phyloP scores from a whole-genome alignment of 2,329 filamentous ascomycete genomes.

The Penicillium sp. region DNA sequence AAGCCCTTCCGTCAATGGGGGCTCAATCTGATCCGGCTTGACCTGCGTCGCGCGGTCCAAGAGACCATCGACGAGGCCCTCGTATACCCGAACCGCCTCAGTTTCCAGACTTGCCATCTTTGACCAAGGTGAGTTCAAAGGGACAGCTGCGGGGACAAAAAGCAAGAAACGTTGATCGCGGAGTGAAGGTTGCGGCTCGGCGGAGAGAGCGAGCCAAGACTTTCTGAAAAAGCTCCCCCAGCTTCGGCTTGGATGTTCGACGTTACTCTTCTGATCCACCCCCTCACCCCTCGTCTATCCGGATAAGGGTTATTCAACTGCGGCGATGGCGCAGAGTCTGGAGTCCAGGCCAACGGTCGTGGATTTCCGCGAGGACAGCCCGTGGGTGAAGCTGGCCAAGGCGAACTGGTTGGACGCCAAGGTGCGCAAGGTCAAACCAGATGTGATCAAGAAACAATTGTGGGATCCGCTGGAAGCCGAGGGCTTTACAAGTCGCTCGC shows the following conservation, averaged over 20 bases:
- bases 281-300: conserved; percentile 16
- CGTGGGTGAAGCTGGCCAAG: conserved; percentile 65
- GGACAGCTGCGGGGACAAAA: conserved; percentile 6
- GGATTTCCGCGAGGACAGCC: conserved; percentile 40
- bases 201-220: conserved; percentile 26
- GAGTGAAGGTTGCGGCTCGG: conserved; percentile 28
- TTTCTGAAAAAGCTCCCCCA: conserved; percentile 29
- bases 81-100: conserved; percentile 43
- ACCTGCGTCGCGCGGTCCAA: conserved; percentile 54
- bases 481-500: conserved; percentile 67
- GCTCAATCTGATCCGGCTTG: conserved; percentile 64
- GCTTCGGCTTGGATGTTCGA: conserved; percentile 24
- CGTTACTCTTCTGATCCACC: conserved; percentile 27
- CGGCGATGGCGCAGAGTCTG: conserved; percentile 55
- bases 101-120: conserved; percentile 34
- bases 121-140: conserved; percentile 2
- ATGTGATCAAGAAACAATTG: conserved; percentile 78
- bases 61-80: conserved; percentile 52
- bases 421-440: conserved; percentile 68
- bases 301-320: conserved; percentile 37
- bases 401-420: conserved; percentile 78
- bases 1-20: conserved; percentile 66
- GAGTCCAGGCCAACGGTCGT: conserved; percentile 42
- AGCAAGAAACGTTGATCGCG: not conserved
- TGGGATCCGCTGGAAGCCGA: conserved; percentile 85